A percentile compares a stretch with the other conserved stretches of the same genome.
These are phyloP conservation scores for Colletotrichum sp. DNA, from an alignment of 2,329 filamentous ascomycete species.

Conservation along the genomic window DNA sequence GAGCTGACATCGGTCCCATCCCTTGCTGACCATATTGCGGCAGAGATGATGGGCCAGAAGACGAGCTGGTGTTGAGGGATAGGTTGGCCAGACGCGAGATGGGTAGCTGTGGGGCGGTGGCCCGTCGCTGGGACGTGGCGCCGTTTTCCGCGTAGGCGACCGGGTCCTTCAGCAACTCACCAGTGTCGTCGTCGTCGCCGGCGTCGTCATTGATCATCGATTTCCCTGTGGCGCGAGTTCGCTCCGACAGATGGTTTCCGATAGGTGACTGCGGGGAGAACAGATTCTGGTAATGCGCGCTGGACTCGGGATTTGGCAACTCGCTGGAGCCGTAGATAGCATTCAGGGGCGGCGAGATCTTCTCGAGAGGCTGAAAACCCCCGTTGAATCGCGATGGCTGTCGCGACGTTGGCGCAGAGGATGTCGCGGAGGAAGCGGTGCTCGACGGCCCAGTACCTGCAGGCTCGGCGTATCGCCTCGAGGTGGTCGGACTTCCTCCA, in stretches of 20 bases:
- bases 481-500: conserved; percentile 38
- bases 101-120: conserved; percentile 75
- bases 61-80: conserved; percentile 71
- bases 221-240: conserved; percentile 68
- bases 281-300: conserved; percentile 62
- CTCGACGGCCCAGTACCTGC: conserved; percentile 27
- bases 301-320: conserved; percentile 62
- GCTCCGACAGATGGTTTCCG: conserved; percentile 70
- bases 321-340: conserved; percentile 59
- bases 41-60: conserved; percentile 56
- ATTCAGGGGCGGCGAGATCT: conserved; percentile 65
- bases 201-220: conserved; percentile 71
- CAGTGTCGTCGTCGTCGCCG: conserved; percentile 74
- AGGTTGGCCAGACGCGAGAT: conserved; percentile 72
- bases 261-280: conserved; percentile 79
- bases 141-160: conserved; percentile 78
- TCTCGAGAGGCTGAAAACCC: conserved; percentile 66
- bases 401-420: conserved; percentile 51
- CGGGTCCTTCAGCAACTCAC: conserved; percentile 73
- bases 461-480: conserved; percentile 31
- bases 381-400: conserved; percentile 64
- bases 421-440: conserved; percentile 45
- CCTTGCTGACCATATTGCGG: conserved; percentile 46
- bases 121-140: conserved; percentile 58
- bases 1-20: conserved; percentile 36